Evolutionary conservation across 768 basidiomycete species (phyloP), one percentile per base, ranked within the genome.

Genomic region (Tulasnella sp.): DNA sequence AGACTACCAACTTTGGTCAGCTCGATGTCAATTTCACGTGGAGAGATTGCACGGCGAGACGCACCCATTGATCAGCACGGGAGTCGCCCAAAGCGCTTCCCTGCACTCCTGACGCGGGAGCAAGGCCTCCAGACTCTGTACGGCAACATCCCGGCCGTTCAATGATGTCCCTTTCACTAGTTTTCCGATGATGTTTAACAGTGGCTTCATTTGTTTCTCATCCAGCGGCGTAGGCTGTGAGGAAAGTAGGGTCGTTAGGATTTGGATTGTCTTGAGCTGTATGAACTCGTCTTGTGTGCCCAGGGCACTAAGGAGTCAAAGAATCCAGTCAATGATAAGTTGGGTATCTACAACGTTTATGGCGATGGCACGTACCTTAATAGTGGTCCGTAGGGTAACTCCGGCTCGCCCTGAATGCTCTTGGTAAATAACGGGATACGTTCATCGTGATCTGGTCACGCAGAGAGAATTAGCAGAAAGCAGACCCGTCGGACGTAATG

Each of bases 221-320:
- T 74, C 76, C 24, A 80, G 71, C 9, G 74, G 73, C 1, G 75
- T 70, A 3, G 75, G 68, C 66, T 81, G 79, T 60, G 78, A 76
- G 64, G 82, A 80, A 63, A 50, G 78, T 22, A 97, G 78, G 31
- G 93, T 78, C 0, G 92, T 91, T 46, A 96, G 74, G 63, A 98
- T 86, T 67, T 94, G 87, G 0, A 86, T 78, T 10, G 86, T 77
- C 68, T 93, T 96, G 59, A 97, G 76, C 66, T 93, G 90, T n/a
- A 90, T 84, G 64, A 96, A 97, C 68, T 98, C 93, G 69, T 98
- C 96, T 64, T 84, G 84, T 11, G 85, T 80, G 41, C 88, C 85
- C 49, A 96, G 73, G 31, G 84, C 81, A 65, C 90, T 94, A 64
- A 25, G 55, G 15, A 48, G 45, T 1, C 19, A 30, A 24, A 24